phyloP scores from a whole-genome alignment of 805 yeast genomes.

The Saturnispora quitensis region DNA sequence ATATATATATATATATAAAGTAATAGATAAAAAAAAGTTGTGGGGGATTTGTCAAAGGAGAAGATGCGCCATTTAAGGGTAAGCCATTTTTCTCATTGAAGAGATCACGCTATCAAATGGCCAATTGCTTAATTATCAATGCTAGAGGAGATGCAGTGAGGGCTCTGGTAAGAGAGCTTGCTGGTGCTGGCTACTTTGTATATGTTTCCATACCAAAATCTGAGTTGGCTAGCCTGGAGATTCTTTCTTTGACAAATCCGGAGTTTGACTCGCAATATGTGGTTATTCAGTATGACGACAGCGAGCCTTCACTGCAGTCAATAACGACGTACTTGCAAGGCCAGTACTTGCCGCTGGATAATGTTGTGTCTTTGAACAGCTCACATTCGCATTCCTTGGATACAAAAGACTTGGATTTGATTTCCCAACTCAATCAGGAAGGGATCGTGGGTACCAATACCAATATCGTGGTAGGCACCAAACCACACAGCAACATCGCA shows the following conservation, averaged over 20 bases:
- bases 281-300: not conserved
- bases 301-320: not conserved
- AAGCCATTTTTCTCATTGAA: not conserved
- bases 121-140: not conserved
- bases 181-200: not conserved
- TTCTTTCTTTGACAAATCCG: constrained; percentile 7
- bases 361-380: constrained; percentile 6
- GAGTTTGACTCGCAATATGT: constrained; percentile 2
- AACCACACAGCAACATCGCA: not conserved
- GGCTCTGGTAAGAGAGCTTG: not conserved
- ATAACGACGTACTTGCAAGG: not conserved
- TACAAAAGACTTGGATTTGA: constrained; percentile 8
- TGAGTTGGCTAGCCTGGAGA: not conserved
- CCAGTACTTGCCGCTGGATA: not conserved
- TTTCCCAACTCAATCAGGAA: not conserved
- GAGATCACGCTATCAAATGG: not conserved
- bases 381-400: constrained; percentile 2
- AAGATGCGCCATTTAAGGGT: not conserved
- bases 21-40: not conserved
- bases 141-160: not conserved
- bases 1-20: not conserved
- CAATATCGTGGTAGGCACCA: not conserved
- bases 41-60: not conserved
- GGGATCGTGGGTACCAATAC: not conserved
- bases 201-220: not conserved